Base-by-base conservation (phyloP, 2,329 filamentous ascomycete species). In the Colletotrichum melonis region DNA sequence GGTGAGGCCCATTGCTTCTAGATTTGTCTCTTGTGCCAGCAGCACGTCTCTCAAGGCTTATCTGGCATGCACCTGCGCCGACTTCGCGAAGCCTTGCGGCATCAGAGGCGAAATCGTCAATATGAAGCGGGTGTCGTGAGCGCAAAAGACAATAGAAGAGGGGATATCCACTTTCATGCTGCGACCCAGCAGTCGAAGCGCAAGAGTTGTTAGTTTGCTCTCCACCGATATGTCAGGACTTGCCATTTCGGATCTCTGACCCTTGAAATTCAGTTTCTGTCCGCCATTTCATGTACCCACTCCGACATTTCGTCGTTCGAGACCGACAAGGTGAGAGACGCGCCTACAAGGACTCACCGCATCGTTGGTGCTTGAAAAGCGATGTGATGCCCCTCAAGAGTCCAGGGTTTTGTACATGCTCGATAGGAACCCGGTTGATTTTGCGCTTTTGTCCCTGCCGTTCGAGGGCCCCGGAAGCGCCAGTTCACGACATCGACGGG, bases 331-430 rank as follows among this genome's bases (percentile, higher is more conserved):
- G 46, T 60, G 54, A 66, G 16, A 46, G 30, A 60, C 42, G 67
- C 49, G 28, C 49, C 28, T 68, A 32, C 69, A 72, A 63, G 69
- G 69, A 68, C 69, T 72, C 69, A 72, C 69, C 69, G 69, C 69
- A 72, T 68, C 58, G 64, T 63, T 63, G 69, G 64, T 63, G 57
- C 64, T 68, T 26, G 35, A 32, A n/a, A 46, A 52, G 64, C 28
- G 64, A 58, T 72, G 64, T 35, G 28, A 52, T 63, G 57, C 49
- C 49, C 49, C 57, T 63, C 35, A 3, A 38, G 35, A 38, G 35
- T 16, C 69, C 8, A 22, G 42, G 22, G 57, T 22, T 49, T 24
- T 62, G 69, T 30, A 56, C 32, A 35, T 30, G 14, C 35, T 38
- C 16, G 56, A 56, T 71, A 46, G 54, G 56, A 56, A 19, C 46